Base-by-base conservation (phyloP, 495 filamentous ascomycete genomes). In the Daldinia bambusicola region DNA sequence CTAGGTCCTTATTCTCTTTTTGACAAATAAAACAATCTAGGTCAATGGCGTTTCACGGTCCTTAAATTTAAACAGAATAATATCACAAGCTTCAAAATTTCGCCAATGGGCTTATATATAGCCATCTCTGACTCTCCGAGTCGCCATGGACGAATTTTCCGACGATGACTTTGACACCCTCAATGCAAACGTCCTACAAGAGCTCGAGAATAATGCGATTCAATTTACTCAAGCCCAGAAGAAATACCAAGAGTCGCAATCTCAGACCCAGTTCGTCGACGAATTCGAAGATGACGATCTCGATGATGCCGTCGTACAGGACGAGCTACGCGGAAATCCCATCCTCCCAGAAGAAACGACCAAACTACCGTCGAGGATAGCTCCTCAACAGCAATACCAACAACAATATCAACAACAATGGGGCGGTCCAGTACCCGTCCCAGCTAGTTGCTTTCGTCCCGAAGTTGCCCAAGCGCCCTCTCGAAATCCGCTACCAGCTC, bases 151-250 rank as follows among this genome's bases (percentile, higher is more conserved):
- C 77, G 79, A 82, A 9, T 85, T 80, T 45, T 82, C 80, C 26
- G 83, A 85, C 66, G 83, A 84, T 70, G 81, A 77, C 31, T 78
- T 85, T 70, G 82, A 84, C 61, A 70, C 78, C 50, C 77, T 85
- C n/a, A 76, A 82, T 75, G 80, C 78, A 64, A 77, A 76, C 31
- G 69, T 71, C 32, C 71, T 84, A 14, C 75, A 83, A 57, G 76
- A 84, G 63, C 79, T 85, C 48, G 83, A 85, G 63, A 78, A 83
- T 74, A 79, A 80, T 67, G 83, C 83, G 30, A 78, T 85, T 64
- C 80, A 81, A 59, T 78, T 75, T 55, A 85, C 83, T 31, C 83
- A 85, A 55, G 82, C 74, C 50, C 80, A 80, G 53, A 74, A 67
- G 52, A 69, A 67, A 13, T 71, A 73, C 22, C 62, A 51, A 36